These are phyloP conservation scores for Vigna radiata DNA, from an alignment of 306 rosid genomes.

Conservation along the genomic window DNA sequence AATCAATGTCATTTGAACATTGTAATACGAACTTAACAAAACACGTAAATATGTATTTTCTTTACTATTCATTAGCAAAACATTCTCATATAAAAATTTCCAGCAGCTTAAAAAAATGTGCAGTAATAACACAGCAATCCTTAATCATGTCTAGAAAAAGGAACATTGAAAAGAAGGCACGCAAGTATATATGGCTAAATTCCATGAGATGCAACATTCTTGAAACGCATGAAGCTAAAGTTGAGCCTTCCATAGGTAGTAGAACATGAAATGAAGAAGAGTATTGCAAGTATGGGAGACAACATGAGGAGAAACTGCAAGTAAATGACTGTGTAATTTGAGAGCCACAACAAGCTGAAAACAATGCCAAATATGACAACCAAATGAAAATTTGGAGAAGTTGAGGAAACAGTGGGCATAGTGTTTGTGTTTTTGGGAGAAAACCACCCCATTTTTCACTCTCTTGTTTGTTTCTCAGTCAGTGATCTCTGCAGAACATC, in stretches of 20 bases:
- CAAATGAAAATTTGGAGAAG: slow-evolving; percentile 73
- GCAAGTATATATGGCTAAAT: slow-evolving; percentile 56
- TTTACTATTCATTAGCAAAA: not conserved
- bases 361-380: slow-evolving; percentile 75
- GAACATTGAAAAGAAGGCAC: slow-evolving; percentile 53
- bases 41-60: too few species aligned
- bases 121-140: not conserved
- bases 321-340: slow-evolving; percentile 48
- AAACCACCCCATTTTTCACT: slow-evolving; percentile 67
- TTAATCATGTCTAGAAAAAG: slow-evolving; percentile 26
- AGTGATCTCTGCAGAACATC: not conserved
- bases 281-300: slow-evolving; percentile 54
- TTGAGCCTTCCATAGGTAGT: slow-evolving; percentile 41
- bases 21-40: not conserved
- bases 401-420: slow-evolving; percentile 53
- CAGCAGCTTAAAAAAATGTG: not conserved
- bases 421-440: slow-evolving; percentile 50
- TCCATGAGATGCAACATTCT: slow-evolving; percentile 51
- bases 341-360: slow-evolving; percentile 68
- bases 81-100: not conserved
- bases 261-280: slow-evolving; percentile 58
- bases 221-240: slow-evolving; percentile 36
- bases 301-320: slow-evolving; percentile 59
- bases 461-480: slow-evolving; percentile 15
- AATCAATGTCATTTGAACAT: too few species aligned